Conservation (phyloP, 192 early-diverging fungal species). For the Coemansia guatemalensis region DNA sequence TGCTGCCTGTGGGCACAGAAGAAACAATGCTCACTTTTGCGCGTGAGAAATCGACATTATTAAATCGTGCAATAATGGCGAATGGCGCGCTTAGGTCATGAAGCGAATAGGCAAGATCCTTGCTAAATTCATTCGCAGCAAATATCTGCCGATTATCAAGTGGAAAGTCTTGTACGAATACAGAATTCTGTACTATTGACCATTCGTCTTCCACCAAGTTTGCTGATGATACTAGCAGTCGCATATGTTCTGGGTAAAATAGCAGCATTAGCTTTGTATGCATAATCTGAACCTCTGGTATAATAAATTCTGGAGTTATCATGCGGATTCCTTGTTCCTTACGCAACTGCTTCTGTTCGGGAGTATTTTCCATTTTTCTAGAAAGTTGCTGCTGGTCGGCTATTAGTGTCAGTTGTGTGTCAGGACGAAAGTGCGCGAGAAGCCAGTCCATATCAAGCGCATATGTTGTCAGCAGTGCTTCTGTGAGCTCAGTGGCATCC, state of each 20-base stretch:
- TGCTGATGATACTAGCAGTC: slow-evolving; percentile 22
- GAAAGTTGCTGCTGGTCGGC: background rate
- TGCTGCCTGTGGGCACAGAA: slow-evolving; percentile 24
- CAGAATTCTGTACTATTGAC: slow-evolving; percentile 31
- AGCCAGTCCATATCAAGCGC: slow-evolving; percentile 26
- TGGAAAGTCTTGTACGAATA: slow-evolving; percentile 36
- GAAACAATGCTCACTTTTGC: slow-evolving; percentile 21
- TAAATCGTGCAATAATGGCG: slow-evolving; percentile 17
- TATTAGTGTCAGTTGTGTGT: slow-evolving; percentile 9
- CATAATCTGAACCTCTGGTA: slow-evolving; percentile 23
- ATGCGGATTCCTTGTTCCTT: background rate
- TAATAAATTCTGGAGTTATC: slow-evolving; percentile 13
- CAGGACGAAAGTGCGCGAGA: slow-evolving; percentile 4
- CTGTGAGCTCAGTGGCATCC: background rate
- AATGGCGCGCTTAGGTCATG: slow-evolving; percentile 26
- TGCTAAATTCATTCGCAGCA: slow-evolving; percentile 27
- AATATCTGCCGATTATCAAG: background rate
- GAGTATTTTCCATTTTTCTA: background rate
- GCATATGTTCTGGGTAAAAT: slow-evolving; percentile 12
- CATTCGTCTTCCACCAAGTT: slow-evolving; percentile 32
- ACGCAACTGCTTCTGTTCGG: background rate
- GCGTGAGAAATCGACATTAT: slow-evolving; percentile 27
- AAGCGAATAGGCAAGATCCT: slow-evolving; percentile 23
- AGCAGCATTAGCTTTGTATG: slow-evolving; percentile 36
- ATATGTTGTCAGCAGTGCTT: slow-evolving; percentile 23